These are phyloP conservation scores for Lentinula edodes DNA, from an alignment of 768 basidiomycete genomes.

Conservation along the genomic window DNA sequence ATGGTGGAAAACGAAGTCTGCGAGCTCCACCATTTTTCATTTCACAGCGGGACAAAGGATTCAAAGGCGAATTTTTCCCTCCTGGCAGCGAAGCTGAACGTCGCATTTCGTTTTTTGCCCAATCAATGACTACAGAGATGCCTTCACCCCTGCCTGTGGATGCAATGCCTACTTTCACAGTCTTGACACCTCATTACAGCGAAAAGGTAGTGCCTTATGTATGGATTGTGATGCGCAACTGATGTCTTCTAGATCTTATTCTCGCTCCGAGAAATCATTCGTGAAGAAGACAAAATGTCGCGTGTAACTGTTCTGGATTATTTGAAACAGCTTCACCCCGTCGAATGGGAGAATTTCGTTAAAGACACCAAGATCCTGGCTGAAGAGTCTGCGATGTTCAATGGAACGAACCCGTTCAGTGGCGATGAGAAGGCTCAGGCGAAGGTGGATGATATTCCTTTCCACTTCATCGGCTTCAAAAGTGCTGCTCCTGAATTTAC, in stretches of 20 bases:
- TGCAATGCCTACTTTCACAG: slow-evolving; percentile 99
- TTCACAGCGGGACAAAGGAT: slow-evolving; percentile 83
- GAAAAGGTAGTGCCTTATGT: slow-evolving; percentile 64
- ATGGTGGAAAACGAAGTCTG: slow-evolving; percentile 83
- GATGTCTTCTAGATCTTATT: slow-evolving; percentile 64
- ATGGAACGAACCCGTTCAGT: slow-evolving; percentile 66
- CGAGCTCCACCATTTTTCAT: slow-evolving; percentile 98
- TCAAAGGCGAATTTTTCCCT: slow-evolving; percentile 87
- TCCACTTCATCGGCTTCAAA: slow-evolving; percentile 99
- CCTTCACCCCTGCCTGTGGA: slow-evolving; percentile 94
- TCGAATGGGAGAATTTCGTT: slow-evolving; percentile 99
- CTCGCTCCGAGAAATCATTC: slow-evolving; percentile 95
- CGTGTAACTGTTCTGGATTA: slow-evolving; percentile 97
- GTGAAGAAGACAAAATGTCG: slow-evolving; percentile 95
- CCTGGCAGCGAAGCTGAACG: slow-evolving; percentile 92
- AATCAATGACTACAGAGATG: slow-evolving; percentile 92
- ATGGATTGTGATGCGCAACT: background rate
- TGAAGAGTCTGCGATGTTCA: slow-evolving; percentile 87
- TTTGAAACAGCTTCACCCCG: slow-evolving; percentile 94
- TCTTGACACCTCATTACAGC: slow-evolving; percentile 96
- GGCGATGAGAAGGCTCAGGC: slow-evolving; percentile 74
- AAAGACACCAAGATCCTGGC: slow-evolving; percentile 99
- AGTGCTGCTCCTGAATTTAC: slow-evolving; percentile 98
- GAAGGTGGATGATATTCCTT: slow-evolving; percentile 90
- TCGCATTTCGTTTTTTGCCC: slow-evolving; percentile 97